phyloP scores from a whole-genome alignment of 306 rosid genomes.

The Dalbergia oliveri region DNA sequence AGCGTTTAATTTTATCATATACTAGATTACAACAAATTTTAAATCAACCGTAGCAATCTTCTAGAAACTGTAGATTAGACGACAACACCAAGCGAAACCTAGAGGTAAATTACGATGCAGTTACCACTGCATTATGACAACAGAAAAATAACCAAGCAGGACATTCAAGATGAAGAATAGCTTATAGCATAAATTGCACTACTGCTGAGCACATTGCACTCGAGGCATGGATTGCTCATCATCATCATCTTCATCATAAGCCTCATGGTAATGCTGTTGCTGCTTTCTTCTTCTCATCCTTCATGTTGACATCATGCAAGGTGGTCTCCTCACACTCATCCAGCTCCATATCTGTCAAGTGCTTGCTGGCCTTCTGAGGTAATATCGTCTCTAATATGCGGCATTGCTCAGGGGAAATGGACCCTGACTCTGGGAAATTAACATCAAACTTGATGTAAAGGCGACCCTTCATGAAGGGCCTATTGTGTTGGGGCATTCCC shows the following conservation, averaged over 20 bases:
- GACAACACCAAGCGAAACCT: conserved; percentile 35
- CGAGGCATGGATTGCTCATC: conserved; percentile 59
- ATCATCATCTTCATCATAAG: conserved; percentile 72
- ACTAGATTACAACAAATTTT: conserved; percentile 34
- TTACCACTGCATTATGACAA: conserved; percentile 49
- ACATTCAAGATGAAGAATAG: conserved; percentile 8
- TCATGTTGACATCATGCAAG: conserved; percentile 69
- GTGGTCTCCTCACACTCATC: conserved; percentile 75
- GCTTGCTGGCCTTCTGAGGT: conserved; percentile 54
- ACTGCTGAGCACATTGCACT: conserved; percentile 84
- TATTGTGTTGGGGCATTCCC: conserved; percentile 75
- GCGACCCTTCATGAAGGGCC: conserved; percentile 74
- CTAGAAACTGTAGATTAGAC: conserved; percentile 16
- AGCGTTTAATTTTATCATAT: conserved; percentile 35
- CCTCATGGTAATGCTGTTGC: conserved; percentile 61
- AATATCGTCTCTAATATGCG: conserved; percentile 53
- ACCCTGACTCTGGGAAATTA: conserved; percentile 66
- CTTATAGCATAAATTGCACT: conserved; percentile 35
- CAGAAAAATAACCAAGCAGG: conserved; percentile 32
- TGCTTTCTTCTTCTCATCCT: conserved; percentile 68
- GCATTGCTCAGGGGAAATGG: conserved; percentile 61
- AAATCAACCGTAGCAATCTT: conserved; percentile 19
- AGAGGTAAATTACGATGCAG: conserved; percentile 41
- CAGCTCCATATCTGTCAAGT: conserved; percentile 63
- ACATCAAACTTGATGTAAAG: conserved; percentile 70